These are phyloP conservation scores for Xylaria acuta DNA, from an alignment of 495 filamentous ascomycete species.

Conservation along the genomic window DNA sequence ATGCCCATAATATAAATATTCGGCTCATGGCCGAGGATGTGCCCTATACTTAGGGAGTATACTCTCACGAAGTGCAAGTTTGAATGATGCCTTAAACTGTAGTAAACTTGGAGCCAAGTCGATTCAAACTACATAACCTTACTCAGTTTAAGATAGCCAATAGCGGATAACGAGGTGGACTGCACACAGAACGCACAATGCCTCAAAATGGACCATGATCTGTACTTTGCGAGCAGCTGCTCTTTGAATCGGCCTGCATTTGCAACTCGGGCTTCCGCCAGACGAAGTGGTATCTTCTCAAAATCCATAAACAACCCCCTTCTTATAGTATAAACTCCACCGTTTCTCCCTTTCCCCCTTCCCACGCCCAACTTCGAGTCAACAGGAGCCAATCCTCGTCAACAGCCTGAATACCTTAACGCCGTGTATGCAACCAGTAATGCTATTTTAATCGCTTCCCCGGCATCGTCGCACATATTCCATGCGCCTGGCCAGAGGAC, in stretches of 20 bases:
- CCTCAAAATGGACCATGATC: background rate
- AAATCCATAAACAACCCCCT: conserved; percentile 26
- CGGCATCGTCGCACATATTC: conserved; percentile 18
- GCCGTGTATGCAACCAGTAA: conserved; percentile 42
- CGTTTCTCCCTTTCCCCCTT: conserved; percentile 27
- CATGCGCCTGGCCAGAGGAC: conserved; percentile 14
- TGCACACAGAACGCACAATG: background rate
- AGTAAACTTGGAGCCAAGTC: background rate
- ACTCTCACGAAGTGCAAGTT: background rate
- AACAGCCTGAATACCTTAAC: conserved; percentile 36
- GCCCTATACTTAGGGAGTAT: background rate
- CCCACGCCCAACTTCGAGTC: conserved; percentile 30
- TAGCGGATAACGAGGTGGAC: background rate
- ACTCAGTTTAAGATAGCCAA: no score
- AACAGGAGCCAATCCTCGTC: conserved; percentile 30
- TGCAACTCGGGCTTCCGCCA: background rate
- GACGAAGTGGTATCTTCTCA: conserved; percentile 21
- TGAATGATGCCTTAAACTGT: background rate
- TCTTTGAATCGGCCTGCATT: conserved; percentile 8
- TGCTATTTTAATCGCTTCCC: conserved; percentile 21
- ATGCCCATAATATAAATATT: background rate
- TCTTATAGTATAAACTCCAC: conserved; percentile 34
- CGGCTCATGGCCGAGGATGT: background rate
- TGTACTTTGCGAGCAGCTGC: background rate
- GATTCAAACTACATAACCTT: background rate